A percentile compares a stretch with the other conserved stretches of the same genome.
phyloP scores from a whole-genome alignment of 257 asterid genomes.

The Knoxia roxburghii region DNA sequence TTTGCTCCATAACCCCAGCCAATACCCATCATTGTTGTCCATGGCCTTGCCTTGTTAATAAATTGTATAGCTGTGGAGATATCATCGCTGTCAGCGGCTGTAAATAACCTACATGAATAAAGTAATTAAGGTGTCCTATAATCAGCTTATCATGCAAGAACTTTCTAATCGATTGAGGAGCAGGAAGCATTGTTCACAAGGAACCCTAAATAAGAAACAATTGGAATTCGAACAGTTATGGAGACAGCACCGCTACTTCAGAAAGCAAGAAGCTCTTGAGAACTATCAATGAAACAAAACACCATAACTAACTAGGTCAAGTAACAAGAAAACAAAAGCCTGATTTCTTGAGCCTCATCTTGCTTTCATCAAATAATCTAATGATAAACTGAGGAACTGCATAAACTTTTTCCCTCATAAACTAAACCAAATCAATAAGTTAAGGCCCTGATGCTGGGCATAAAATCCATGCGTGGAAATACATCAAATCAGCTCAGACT shows the following conservation, averaged over 20 bases:
- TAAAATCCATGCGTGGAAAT: neutral
- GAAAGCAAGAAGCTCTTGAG: neutral
- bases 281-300: neutral
- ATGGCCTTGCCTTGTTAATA: conserved; percentile 73
- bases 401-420: neutral
- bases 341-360: no score
- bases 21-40: conserved; percentile 85
- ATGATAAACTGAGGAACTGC: neutral
- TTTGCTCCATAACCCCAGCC: conserved; percentile 99
- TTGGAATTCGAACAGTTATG: neutral
- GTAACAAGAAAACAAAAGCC: neutral
- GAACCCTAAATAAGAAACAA: conserved; percentile 7
- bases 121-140: conserved; percentile 41
- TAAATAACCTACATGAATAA: conserved; percentile 89
- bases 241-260: neutral
- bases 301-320: neutral
- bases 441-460: no score
- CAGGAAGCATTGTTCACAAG: conserved; percentile 19
- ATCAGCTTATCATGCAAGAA: conserved; percentile 50
- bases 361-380: neutral
- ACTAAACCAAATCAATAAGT: neutral
- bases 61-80: conserved; percentile 69
- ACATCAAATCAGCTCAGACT: neutral
- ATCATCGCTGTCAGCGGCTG: conserved; percentile 99
- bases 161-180: conserved; percentile 15